Evolutionary conservation across 345 rosid species (phyloP).

Genomic region (Jatropha curcas): DNA sequence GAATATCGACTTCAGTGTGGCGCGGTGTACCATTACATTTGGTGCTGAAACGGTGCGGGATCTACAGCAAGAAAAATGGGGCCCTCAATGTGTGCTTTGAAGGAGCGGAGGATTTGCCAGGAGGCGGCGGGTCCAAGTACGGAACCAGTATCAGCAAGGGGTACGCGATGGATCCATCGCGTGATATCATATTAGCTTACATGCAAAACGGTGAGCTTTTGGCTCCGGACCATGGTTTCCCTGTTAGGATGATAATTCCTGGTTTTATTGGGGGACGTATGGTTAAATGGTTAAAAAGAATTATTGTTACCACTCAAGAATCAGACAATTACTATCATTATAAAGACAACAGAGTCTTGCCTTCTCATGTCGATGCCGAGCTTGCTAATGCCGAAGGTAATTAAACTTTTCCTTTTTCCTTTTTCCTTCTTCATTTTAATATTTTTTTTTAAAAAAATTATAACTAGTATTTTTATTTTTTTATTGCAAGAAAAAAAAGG

Average conservation of each 20-base stretch:
- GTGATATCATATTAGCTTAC: conserved; percentile 82
- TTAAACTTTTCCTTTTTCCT: too few relatives aligned
- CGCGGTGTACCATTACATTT: conserved; percentile 63
- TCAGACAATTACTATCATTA: conserved; percentile 78
- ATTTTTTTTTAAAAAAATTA: too few relatives aligned
- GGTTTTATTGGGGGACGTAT: conserved; percentile 93
- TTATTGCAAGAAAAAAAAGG: too few relatives aligned
- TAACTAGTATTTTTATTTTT: too few relatives aligned
- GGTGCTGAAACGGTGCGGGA: conserved; percentile 72
- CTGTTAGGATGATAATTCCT: conserved; percentile 77
- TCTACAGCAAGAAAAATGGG: conserved; percentile 53
- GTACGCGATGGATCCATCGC: conserved; percentile 75
- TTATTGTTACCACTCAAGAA: conserved; percentile 69
- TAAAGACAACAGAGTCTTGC: conserved; percentile 81
- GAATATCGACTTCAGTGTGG: conserved; percentile 83
- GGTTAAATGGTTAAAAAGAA: conserved; percentile 91
- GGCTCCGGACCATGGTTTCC: conserved; percentile 89
- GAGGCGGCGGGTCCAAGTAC: conserved; percentile 92
- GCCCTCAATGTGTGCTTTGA: conserved; percentile 90
- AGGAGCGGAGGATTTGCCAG: conserved; percentile 92
- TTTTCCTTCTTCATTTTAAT: too few relatives aligned
- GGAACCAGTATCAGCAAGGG: conserved; percentile 76
- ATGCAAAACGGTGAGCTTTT: conserved; percentile 92
- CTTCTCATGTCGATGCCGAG: conserved; percentile 85
- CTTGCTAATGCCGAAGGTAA: conserved; percentile 86